Base-by-base conservation (phyloP, 106 monocot species). In the Platanthera zijinensis region DNA sequence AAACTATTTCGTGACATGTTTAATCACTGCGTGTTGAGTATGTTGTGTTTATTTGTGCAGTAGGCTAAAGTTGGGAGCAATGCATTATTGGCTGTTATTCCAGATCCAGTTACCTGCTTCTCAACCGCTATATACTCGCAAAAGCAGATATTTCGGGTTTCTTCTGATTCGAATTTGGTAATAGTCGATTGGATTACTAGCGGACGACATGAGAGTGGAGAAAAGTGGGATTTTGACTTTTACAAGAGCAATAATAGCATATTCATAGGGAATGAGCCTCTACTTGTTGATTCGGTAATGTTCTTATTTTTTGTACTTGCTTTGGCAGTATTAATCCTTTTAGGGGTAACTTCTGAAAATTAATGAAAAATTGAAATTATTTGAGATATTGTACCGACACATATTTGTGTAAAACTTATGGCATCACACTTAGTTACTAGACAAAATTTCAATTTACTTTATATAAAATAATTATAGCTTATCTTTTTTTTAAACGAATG, bases 151-250 rank as follows among this genome's bases (percentile, higher is more conserved):
- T 99, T 99, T 53, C 79, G 71, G 81, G 81, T 94, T 62, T 61
- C 39, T 52, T 49, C 81, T 30, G 81, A 88, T 66, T 94, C 99
- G 46, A 99, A 88, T 78, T 83, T 99, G 82, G 85, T 99, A 8
- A 7, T 99, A 57, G 94, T 99, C 5, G 99, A 99, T 79, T 99
- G 99, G 99, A 80, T 94, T 71, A 99, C 99, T 50, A 99, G 99
- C 69, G 99, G 99, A 0, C 92, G 99, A 17, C 86, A 83, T 85
- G 88, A 94, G 71, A 92, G 86, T 80, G 99, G 99, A 76, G 99
- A 99, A 86, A 92, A 78, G 73, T 99, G 99, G 99, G 82, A 87
- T 59, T 99, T 99, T 79, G 80, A 82, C 6, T 62, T 82, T 28
- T 99, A 99, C 81, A 94, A 84, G 88, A 94, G 94, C 78, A 88